Base-by-base conservation (phyloP, 2,329 filamentous ascomycete genomes). In the Cladorrhinum sp. region DNA sequence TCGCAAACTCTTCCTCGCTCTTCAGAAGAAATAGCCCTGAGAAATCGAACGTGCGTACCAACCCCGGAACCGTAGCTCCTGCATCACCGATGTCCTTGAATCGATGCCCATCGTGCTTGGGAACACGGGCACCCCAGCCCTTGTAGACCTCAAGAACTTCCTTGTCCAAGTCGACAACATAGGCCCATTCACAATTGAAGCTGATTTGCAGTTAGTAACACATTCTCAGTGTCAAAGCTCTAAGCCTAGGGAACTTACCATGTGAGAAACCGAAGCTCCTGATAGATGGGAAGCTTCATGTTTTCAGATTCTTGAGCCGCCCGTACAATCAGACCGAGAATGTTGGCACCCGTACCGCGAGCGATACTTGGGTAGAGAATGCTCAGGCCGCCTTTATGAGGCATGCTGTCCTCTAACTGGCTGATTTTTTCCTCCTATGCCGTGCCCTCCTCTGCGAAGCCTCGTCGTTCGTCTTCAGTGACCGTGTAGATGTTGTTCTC, bases 101-200 rank as follows among this genome's bases (percentile, higher is more conserved):
- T 50, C 61, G 23, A 39, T 65, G 63, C 12, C 51, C 46, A 1
- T 61, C 57, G 12, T 60, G 33, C 57, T 63, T 65, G 16, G 7
- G 0, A 51, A 59, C 61, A 6, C 12, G 7, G n/a, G 52, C 59
- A 12, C 53, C 55, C 28, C 10, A 14, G n/a, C 42, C 42, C 42
- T 18, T 18, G 42, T 57, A 65, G 7, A 65, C 57, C 58, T 65
- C 63, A 6, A 63, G 14, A 21, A 62, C 57, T 16, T 65, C 58
- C 46, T 60, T 60, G 59, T 65, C 61, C 10, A 65, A 61, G 30
- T 65, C 61, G 3, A 63, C 24, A 28, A 65, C 61, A 30, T 63
- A 65, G 9, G 23, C 61, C 63, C 63, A 65, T 36, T 63, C 63
- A 42, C 63, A 28, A 28, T 28, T 28, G 4, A 5, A 28, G 26